Base-by-base conservation (phyloP, 2,329 filamentous ascomycete genomes). In the Nigrospora osmanthi region DNA sequence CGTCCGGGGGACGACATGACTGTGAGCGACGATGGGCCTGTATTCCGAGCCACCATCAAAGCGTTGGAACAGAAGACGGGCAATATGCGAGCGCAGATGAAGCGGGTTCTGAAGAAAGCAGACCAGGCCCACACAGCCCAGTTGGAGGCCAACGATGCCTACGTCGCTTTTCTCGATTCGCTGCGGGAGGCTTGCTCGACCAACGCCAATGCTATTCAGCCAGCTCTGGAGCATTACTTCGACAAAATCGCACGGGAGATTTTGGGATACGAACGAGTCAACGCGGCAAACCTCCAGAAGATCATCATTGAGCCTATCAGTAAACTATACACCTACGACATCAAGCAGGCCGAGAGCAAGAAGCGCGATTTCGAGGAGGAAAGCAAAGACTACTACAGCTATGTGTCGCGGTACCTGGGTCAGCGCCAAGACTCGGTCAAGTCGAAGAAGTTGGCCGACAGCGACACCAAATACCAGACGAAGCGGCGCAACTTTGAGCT, bases 331-430 rank as follows among this genome's bases (percentile, higher is more conserved):
- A 89, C 89, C 49, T 76, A 91, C 52, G 94, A 98, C 58, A 97
- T 98, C 70, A 98, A 98, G 65, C 89, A 95, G 64, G 94, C 91
- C 23, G 93, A 98, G 59, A 76, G 86, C 35, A 98, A 98, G 71
- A 95, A 93, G 67, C 89, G 93, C 53, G 93, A 97, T 55, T 98
- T 98, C 56, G 93, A 98, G 52, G 93, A 98, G 58, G 93, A 98
- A 63, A 97, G 91, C 70, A 93, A 95, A 63, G 93, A 98, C 62
- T 98, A 95, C 67, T 98, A 98, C 66, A 83, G 86, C 50, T 98
- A 95, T 61, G 87, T 97, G 42, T 87, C 89, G 50, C 83, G 89
- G 39, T 98, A 98, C 66, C 79, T 98, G n/a, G 93, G 93, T 31
- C 91, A 97, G 63, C 81, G 91, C 37, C 89, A 94, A 61, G 93